Evolutionary conservation across 2,329 filamentous ascomycete genomes (phyloP), one percentile per base, ranked within the genome.

Genomic region (Sphaceloma murrayae): DNA sequence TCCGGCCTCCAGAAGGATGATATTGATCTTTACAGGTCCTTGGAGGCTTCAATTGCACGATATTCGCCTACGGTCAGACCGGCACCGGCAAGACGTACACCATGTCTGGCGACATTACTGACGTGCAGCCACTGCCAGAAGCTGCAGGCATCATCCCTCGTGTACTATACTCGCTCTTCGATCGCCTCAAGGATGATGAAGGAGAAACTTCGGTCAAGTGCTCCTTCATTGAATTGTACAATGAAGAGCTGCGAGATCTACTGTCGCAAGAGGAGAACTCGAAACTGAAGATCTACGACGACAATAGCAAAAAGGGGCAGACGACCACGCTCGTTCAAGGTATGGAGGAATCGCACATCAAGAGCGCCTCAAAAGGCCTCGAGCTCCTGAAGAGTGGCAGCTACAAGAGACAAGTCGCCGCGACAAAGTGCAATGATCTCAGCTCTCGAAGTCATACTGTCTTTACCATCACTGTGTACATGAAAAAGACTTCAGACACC

Each of bases 61-160:
- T 98, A 48, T 98, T 98, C 56, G 91, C 91, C 24, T 98, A 98
- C 61, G 91, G 91, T 18, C 91, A 98, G 62, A 98, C 91, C 0
- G 91, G 91, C 33, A 98, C 91, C 0, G 91, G 91, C 55, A 98
- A 98, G 64, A 98, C 91, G 10, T 98, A 98, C 64, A 98, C 91
- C 17, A 98, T 98, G 91, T 94, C 89, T 1, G 91, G 91, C 45
- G 89, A 98, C 62, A 95, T 98, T 78, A 85, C 76, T 10, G 85
- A 95, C 54, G 85, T 87, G 27, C 86, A 89, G 1, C 78, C 94
- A 48, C 72, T 94, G 10, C 89, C 89, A 1, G 91, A 96, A 58
- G 82, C 80, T 29, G 91, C 93, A 19, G 91, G 91, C 55, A 96
- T 98, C 54, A 91, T 98, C 50, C 93, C 93, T 17, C 81, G 93